phyloP scores from a whole-genome alignment of 208 protist genomes.

The Acanthamoeba healyi region DNA sequence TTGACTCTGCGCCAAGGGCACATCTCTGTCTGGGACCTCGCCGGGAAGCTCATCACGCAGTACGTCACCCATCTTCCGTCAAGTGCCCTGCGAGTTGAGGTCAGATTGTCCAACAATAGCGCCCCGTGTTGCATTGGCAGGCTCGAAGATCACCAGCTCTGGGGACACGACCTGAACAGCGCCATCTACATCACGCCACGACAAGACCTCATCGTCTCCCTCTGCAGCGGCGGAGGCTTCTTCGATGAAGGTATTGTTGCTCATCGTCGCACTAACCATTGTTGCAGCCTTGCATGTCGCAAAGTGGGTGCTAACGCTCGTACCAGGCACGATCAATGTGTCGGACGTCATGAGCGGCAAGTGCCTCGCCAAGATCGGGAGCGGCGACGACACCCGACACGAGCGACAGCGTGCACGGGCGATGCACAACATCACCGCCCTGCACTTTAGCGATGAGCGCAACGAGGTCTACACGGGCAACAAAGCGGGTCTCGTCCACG shows the following conservation, averaged over 20 bases:
- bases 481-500: constrained; percentile 59
- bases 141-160: constrained; percentile 46
- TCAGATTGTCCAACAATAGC: neutral
- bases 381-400: neutral
- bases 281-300: too few relatives aligned
- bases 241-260: constrained; percentile 23
- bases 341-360: constrained; percentile 62
- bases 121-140: too few relatives aligned
- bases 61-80: neutral
- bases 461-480: constrained; percentile 82
- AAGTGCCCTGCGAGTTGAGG: too few relatives aligned
- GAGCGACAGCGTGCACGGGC: neutral
- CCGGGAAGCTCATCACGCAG: neutral
- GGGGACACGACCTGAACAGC: neutral
- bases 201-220: constrained; percentile 22
- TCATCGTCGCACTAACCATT: neutral
- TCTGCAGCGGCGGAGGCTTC: neutral
- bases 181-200: neutral
- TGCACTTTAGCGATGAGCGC: constrained; percentile 81
- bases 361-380: neutral
- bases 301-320: neutral
- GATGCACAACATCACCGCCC: constrained; percentile 73
- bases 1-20: neutral
- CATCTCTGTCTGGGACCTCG: neutral
- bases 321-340: constrained; percentile 29